Percentiles rank a stretch among this genome's conserved stretches.
Evolutionary conservation across 306 rosid genomes (phyloP).

Genomic region (Hippophae gyantsensis): DNA sequence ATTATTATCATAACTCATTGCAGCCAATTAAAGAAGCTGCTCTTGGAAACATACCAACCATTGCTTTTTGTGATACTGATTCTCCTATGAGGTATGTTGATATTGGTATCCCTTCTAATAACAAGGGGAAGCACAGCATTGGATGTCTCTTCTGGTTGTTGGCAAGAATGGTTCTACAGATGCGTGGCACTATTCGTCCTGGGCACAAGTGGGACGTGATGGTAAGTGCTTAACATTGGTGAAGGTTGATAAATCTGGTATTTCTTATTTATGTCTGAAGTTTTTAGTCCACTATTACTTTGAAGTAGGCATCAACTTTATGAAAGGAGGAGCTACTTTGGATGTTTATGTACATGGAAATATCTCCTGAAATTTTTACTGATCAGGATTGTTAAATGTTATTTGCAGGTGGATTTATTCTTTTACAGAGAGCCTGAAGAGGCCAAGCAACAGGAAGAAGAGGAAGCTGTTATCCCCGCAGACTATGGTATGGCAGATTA

Average conservation of each 20-base stretch:
- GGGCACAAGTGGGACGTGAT: constrained; percentile 84
- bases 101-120: constrained; percentile 89
- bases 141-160: constrained; percentile 91
- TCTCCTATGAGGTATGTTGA: constrained; percentile 81
- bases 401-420: constrained; percentile 66
- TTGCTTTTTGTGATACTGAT: constrained; percentile 89
- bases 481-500: constrained; percentile 56
- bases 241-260: too few relatives aligned
- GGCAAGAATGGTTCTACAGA: constrained; percentile 87
- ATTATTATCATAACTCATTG: background rate
- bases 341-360: too few relatives aligned
- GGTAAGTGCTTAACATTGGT: constrained; percentile 26
- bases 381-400: background rate
- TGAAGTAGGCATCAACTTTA: too few relatives aligned
- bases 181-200: constrained; percentile 67
- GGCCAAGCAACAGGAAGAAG: constrained; percentile 62
- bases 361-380: too few relatives aligned
- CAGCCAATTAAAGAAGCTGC: constrained; percentile 95
- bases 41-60: constrained; percentile 84
- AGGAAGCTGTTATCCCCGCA: constrained; percentile 38
- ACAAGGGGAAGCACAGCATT: constrained; percentile 85
- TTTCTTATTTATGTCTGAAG: too few relatives aligned
- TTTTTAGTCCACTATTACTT: too few relatives aligned
- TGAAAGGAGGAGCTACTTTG: too few relatives aligned
- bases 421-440: constrained; percentile 90